Base-by-base conservation (phyloP, 2,329 filamentous ascomycete species). In the Alternaria conjuncta region DNA sequence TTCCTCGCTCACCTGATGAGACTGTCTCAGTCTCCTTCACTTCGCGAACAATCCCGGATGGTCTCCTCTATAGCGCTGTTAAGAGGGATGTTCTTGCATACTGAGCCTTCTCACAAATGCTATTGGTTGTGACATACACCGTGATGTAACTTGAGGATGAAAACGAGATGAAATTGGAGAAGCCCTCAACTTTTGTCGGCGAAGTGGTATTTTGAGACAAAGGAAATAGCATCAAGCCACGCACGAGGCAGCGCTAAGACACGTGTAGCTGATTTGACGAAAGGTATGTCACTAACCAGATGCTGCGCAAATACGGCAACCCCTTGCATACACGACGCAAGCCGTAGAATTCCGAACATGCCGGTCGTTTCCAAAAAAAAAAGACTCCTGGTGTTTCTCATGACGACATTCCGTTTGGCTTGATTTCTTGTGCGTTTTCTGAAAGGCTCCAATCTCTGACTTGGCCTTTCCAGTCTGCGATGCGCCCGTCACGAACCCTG, bases 381-480 rank as follows among this genome's bases (percentile, higher is more conserved):
- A 4, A 11, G 18, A 56, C n/a, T n/a, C 18, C 15, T 15, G 25
- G 28, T 15, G 21, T n/a, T 32, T 15, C 20, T 36, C 36, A 61
- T 43, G 36, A 44, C 32, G 47, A 13, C n/a, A 57, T 55, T 23
- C 55, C 55, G 23, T 59, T 60, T 3, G 41, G 28, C 4, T 21
- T 53, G 28, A 43, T 11, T 55, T 46, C 18, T 23, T 44, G 58
- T 6, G 23, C n/a, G 44, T 36, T 20, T 30, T 57, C 51, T 20
- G 58, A 56, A 23, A 60, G 23, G 21, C 51, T 64, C 88, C 89
- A 98, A 77, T 98, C 95, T 72, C 91, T 88, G 5, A 98, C 93
- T 13, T 89, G 88, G n/a, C 96, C 95, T 83, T 97, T 97, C 92
- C 92, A 97, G 79, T 97, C 96, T 69, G 92, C 94, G 73, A 96